Base-by-base conservation (phyloP, 805 yeast species). In the Suhomyces faveliae region DNA sequence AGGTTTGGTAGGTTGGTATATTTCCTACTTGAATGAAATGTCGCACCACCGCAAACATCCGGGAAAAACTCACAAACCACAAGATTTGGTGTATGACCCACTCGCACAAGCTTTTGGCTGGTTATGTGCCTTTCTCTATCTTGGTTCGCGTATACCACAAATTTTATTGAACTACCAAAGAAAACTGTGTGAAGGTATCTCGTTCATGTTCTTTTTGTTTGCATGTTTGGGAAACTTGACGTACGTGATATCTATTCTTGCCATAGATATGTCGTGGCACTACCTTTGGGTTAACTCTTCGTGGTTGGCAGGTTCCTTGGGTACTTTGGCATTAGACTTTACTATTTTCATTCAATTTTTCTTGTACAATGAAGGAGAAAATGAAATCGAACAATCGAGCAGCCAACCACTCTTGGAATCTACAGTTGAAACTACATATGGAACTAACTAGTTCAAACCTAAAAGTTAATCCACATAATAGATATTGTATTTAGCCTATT, bases 161-260 rank as follows among this genome's bases (percentile, higher is more conserved):
- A 89, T 94, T 46, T 64, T 89, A 49, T 76, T 92, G 51, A 94
- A 94, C 68, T 89, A 77, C 61, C 76, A 84, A 63, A 79, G 97
- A 61, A 91, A 90, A 68, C 86, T 96, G 1, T 90, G 97, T 63
- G 98, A 94, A 52, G 98, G 98, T 20, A 87, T 92, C 42, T 89
- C 96, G 9, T 89, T 94, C 61, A 76, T 92, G 76, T 92, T 94
- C 68, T 92, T 92, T 69, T 70, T 94, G 19, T 92, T 94, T 75
- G 98, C 99, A 17, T 90, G 97, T 64, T 71, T 92, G 48, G 99
- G 99, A 41, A 94, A 92, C 64, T 73, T 88, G 60, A 89, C 97
- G 0, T 94, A 90, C 58, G 96, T 94, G 35, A 78, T 88, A 11
- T 86, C 96, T 9, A 92, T 92, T 45, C 71, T 92, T 43, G 80